Evolutionary conservation across 2,329 filamentous ascomycete genomes (phyloP), one percentile per base, ranked within the genome.

Genomic region (Trichoderma polysporum): DNA sequence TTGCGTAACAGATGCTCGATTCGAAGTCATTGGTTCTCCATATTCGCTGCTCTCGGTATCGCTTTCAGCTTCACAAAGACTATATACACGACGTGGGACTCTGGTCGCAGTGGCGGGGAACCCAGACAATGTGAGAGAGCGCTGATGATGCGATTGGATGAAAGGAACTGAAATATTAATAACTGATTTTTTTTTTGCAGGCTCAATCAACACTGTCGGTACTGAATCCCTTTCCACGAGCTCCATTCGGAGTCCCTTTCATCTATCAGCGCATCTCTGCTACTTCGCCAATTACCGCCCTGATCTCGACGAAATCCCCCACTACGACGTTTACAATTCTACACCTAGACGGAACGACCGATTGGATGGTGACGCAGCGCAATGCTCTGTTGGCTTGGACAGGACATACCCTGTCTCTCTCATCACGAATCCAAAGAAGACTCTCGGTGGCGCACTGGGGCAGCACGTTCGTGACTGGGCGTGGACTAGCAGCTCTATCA

Each of bases 371-470:
- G 9, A 87, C 92, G 7, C 94, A 98, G 77, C 87, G 92, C 69
- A 90, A 92, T 71, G 93, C 93, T 1, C 84, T 99, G 62, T 84
- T 98, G n/a, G 95, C 95, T 64, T 99, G 95, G 95, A 97, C 94
- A 0, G 95, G 95, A 31, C 92, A 97, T 76, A 93, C 92, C 0
- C 83, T 99, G 64, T 83, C 84, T 17, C 85, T 95, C 52, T 89
- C 88, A 39, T 92, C 94, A 2, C 90, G 88, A 54, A 83, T 96
- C 70, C 94, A 93, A 73, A 85, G 85, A 50, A 86, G 86, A 70
- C 85, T 97, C 75, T 89, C 91, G 66, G 75, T 97, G 60, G 89
- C 93, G 53, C 90, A 97, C 76, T 98, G 94, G 94, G 95, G 95
- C 73, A 95, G 88, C 80, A 94, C 94, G 13, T 87, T 91, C 70